Evolutionary conservation across 192 early-diverging fungal species (phyloP).

Genomic region (Linnemannia exigua): DNA sequence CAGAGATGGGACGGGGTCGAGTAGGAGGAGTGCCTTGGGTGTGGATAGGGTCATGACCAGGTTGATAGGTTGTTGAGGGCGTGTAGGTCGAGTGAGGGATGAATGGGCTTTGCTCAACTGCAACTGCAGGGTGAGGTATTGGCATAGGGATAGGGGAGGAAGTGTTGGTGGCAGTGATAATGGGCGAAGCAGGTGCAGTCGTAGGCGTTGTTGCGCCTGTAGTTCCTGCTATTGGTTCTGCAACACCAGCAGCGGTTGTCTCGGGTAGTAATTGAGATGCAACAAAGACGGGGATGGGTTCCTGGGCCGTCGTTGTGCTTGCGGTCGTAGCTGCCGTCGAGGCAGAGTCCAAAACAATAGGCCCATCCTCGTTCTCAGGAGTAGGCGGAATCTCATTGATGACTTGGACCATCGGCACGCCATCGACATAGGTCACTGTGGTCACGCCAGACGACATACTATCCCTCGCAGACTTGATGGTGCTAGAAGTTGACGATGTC

Average conservation of each 20-base stretch:
- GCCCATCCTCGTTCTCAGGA: constrained; percentile 31
- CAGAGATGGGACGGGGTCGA: constrained; percentile 25
- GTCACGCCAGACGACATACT: constrained; percentile 40
- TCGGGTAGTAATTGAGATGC: background rate
- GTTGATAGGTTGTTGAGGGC: constrained; percentile 34
- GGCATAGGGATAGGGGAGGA: background rate
- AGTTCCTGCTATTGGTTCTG: background rate
- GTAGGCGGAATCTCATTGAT: constrained; percentile 57
- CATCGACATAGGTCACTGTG: constrained; percentile 47
- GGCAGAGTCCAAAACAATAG: background rate
- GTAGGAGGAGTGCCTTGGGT: constrained; percentile 11
- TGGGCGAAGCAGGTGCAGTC: background rate
- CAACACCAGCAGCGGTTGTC: background rate
- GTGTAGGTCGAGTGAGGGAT: constrained; percentile 39
- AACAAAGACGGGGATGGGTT: constrained; percentile 28
- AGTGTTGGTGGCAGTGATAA: background rate
- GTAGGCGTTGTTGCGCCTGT: background rate
- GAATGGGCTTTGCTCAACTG: constrained; percentile 38
- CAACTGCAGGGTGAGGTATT: background rate
- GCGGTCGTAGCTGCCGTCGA: background rate
- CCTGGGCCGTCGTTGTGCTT: background rate
- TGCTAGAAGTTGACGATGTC: constrained; percentile 9
- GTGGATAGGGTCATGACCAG: constrained; percentile 9
- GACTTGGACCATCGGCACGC: constrained; percentile 27
- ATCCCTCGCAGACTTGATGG: constrained; percentile 15